Percentiles rank a stretch among this genome's conserved stretches.
These are phyloP conservation scores for Populus trichocarpa DNA, from an alignment of 441 rosid genomes.

Conservation along the genomic window DNA sequence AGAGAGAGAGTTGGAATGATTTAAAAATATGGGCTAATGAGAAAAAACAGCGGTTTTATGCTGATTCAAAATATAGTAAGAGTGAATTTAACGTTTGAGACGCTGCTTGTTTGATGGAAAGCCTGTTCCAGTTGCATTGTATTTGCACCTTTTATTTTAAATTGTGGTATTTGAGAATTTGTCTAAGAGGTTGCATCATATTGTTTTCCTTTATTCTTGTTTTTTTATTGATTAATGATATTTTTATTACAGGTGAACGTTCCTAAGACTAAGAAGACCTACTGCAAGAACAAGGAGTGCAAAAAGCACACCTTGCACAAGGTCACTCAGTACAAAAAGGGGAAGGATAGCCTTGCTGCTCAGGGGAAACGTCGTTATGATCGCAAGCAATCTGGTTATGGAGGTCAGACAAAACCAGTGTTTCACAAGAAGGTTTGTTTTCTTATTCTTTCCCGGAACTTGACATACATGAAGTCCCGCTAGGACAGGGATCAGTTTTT, in stretches of 20 bases:
- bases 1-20: neutral
- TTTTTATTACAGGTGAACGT: too few relatives aligned
- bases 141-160: too few relatives aligned
- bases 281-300: too few relatives aligned
- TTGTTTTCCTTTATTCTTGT: neutral
- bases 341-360: too few relatives aligned
- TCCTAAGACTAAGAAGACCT: too few relatives aligned
- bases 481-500: neutral
- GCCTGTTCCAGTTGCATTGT: neutral
- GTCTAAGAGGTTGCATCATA: neutral
- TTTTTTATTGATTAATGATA: too few relatives aligned
- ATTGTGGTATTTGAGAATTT: neutral
- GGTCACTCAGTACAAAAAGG: too few relatives aligned
- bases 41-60: neutral
- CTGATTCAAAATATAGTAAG: neutral
- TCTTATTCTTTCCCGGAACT: neutral
- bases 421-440: constrained; percentile 12
- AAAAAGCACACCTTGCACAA: too few relatives aligned
- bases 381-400: too few relatives aligned
- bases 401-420: constrained; percentile 20
- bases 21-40: neutral
- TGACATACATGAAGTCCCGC: neutral
- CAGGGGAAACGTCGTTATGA: too few relatives aligned
- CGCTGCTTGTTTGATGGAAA: neutral
- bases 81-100: neutral